Evolutionary conservation across 164 flowering plant species (phyloP), one percentile per base, ranked within the genome.

Genomic region (Paratinospora sagittata): DNA sequence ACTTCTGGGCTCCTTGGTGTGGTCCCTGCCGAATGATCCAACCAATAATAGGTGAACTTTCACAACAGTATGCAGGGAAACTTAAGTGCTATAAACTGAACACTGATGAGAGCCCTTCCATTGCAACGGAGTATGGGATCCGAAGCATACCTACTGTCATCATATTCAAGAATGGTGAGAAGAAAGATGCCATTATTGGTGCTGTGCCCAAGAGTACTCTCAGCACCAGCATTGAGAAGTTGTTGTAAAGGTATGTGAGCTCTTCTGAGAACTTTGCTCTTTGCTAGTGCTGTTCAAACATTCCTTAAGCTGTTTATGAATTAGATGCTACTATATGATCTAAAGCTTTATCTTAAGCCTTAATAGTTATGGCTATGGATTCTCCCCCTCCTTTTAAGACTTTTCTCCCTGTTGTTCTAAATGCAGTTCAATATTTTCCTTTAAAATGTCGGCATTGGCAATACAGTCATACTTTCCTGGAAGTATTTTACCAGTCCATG

Each of bases 1-100:
- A 90, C 76, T 93, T 93, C 76, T 91, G 96, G 97, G 98, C 97
- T 27, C 93, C 98, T 26, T 94, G 98, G 97, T 94, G 98, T 69
- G 98, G 98, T 0, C 98, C 98, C 7, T 91, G 97, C 82, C 88
- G 95, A 2, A 88, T 91, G 92, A 90, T 94, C 73, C 90, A 86
- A 68, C 96, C 96, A 0, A 75, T 88, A 23, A 81, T 94, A 72
- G 85, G 86, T 72, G 92, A 90, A 57, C 75, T 94, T 61, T 79
- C 96, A 24, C 78, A 77, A 74, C 73, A 86, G 37, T 94, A 86
- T 70, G 82, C 87, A 1, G 96, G 92, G 63, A 94, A 89, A 81
- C 86, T 94, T 49, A 89, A 84, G 58, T 92, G 86, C 81, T 91
- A 77, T 82, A 90, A 89, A 69, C 78, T 94, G 69, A 89, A 91